Percentiles rank a stretch among this genome's conserved stretches.
Evolutionary conservation across 129 eudicot species (phyloP).

Genomic region (Flaveria robusta): DNA sequence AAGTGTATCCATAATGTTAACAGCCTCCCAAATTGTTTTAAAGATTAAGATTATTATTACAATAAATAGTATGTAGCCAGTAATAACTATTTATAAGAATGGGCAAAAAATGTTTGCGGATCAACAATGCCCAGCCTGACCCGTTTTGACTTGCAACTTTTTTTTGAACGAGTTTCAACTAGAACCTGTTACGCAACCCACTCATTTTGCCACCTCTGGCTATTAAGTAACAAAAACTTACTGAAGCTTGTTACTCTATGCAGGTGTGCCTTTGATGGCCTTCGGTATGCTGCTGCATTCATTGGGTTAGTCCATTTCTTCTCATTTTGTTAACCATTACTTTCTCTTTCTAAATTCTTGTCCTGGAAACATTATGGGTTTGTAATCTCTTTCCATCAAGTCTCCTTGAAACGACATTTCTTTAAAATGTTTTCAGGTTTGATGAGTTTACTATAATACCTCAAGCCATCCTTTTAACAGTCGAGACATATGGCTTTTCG

Average conservation of each 20-base stretch:
- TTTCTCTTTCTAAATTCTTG: neutral
- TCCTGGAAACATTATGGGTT: neutral
- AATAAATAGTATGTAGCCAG: neutral
- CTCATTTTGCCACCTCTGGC: neutral
- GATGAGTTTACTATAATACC: slow-evolving; percentile 87
- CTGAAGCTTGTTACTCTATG: slow-evolving; percentile 6
- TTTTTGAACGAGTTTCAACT: neutral
- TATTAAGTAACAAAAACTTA: neutral
- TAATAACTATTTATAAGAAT: neutral
- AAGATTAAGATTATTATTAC: neutral
- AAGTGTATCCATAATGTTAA: neutral
- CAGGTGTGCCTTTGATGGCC: slow-evolving; percentile 99
- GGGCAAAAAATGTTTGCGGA: neutral
- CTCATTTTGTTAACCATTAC: neutral
- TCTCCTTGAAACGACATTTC: neutral
- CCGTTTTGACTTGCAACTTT: slow-evolving; percentile 9
- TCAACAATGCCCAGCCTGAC: neutral
- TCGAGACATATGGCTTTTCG: slow-evolving; percentile 94
- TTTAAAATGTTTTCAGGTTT: slow-evolving; percentile 52
- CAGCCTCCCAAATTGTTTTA: neutral
- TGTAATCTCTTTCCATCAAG: neutral
- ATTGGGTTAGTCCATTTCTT: slow-evolving; percentile 61
- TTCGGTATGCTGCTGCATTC: slow-evolving; percentile 94
- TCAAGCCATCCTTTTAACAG: slow-evolving; percentile 82
- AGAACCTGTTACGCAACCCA: neutral